Evolutionary conservation across 805 yeast species (phyloP), one percentile per base, ranked within the genome.

Genomic region (Candida arabinofermentans): DNA sequence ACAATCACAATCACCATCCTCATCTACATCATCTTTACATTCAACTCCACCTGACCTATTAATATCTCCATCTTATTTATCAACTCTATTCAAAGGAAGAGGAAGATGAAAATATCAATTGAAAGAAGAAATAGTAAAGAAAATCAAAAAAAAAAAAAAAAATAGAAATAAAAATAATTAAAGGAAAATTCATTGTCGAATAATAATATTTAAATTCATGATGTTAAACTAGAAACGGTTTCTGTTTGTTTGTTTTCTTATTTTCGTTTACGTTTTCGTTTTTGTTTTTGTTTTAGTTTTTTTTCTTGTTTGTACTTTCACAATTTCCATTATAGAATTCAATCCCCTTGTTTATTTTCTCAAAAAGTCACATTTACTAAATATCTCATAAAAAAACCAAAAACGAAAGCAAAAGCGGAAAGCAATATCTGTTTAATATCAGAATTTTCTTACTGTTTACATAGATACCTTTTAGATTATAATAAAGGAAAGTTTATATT

Each of bases 321-420:
- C 32, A 29, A 29, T 29, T 6, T 16, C 32, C 32, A 19, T 29
- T 29, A 29, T 29, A 29, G 32, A 29, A 29, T 29, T 29, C 32
- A 29, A 29, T 29, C 5, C n/a, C n/a, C 27, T 27, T 36, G 33
- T 36, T 36, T 36, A 24, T 17, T 36, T 36, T 27, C 24, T 23
- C n/a, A 12, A 29, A 29, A 29, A 29, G 32, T 29, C 32, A 29
- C 9, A 29, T 29, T 10, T 29, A n/a, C n/a, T n/a, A n/a, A n/a
- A n/a, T n/a, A 14, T 29, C n/a, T 19, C 16, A 29, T 29, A 29
- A 29, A 29, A 19, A 29, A 29, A n/a, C 19, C n/a, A 19, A 29
- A 29, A 7, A n/a, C 32, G 16, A 29, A 29, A 29, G 6, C n/a
- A n/a, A n/a, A n/a, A n/a, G n/a, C n/a, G n/a, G n/a, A n/a, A n/a